Percentiles rank a stretch among this genome's conserved stretches.
phyloP scores from a whole-genome alignment of 2,329 filamentous ascomycete genomes.

The Paecilomyces sp. region DNA sequence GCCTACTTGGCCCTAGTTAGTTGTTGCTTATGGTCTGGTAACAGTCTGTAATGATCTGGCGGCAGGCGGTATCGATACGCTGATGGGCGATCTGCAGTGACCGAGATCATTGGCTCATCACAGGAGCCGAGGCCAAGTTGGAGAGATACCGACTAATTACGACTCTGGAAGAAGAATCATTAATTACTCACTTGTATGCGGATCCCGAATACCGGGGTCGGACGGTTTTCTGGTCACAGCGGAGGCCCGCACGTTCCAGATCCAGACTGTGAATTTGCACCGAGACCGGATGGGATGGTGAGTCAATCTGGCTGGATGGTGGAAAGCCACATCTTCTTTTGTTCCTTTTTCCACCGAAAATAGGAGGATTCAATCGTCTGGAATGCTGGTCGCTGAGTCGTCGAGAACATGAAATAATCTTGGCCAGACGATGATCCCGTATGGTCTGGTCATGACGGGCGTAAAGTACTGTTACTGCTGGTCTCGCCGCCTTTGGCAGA shows the following conservation, averaged over 20 bases:
- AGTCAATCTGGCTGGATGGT: not conserved
- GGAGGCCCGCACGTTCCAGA: not conserved
- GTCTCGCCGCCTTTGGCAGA: not conserved
- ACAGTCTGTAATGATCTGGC: not conserved
- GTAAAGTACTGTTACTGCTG: not conserved
- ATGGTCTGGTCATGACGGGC: not conserved
- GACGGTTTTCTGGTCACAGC: not conserved
- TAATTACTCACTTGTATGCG: not conserved
- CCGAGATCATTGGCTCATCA: not conserved
- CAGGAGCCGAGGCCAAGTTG: conserved; percentile 5
- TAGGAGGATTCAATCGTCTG: not conserved
- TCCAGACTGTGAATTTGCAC: not conserved
- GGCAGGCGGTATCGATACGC: not conserved
- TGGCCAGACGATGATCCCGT: not conserved
- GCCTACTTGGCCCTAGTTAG: not conserved
- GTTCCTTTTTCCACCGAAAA: not conserved
- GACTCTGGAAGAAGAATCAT: no score
- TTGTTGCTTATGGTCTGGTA: no score
- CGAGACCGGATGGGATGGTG: not conserved
- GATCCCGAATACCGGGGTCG: conserved; percentile 9
- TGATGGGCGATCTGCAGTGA: not conserved
- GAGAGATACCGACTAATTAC: no score
- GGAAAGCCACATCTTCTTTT: not conserved
- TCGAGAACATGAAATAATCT: not conserved
- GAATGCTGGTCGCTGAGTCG: not conserved